These are phyloP conservation scores for Teratosphaeria viscida DNA, from an alignment of 2,329 filamentous ascomycete species.

Conservation along the genomic window DNA sequence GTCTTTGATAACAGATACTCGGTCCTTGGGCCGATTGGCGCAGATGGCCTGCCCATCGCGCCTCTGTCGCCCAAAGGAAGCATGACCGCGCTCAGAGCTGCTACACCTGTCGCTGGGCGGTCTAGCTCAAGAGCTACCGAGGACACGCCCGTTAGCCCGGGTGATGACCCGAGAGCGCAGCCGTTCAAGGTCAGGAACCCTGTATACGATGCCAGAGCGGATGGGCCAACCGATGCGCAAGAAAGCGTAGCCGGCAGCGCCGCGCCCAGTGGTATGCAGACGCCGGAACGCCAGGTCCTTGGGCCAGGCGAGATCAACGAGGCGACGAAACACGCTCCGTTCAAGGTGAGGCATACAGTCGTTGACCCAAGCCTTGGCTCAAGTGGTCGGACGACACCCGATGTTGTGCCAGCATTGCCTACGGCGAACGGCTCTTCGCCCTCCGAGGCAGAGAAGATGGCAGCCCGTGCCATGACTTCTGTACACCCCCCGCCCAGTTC, in stretches of 20 bases:
- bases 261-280: neutral
- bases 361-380: slow-evolving; percentile 13
- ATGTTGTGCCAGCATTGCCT: neutral
- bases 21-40: slow-evolving; percentile 14
- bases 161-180: slow-evolving; percentile 2
- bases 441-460: slow-evolving; percentile 1
- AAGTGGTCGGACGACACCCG: neutral
- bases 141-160: neutral
- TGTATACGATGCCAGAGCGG: slow-evolving; percentile 14
- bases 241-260: neutral
- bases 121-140: neutral
- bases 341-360: slow-evolving; percentile 18
- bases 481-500: neutral
- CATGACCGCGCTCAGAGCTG: neutral
- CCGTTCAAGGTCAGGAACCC: slow-evolving; percentile 22
- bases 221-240: neutral
- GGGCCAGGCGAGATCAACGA: slow-evolving; percentile 5
- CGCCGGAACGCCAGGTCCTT: neutral
- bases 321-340: slow-evolving; percentile 10
- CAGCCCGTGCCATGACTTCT: slow-evolving; percentile 4
- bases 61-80: slow-evolving; percentile 6
- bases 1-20: slow-evolving; percentile 13
- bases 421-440: neutral
- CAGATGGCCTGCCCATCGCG: slow-evolving; percentile 21
- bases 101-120: neutral